These are phyloP conservation scores for Amanita jacksonii DNA, from an alignment of 768 basidiomycete species.

Conservation along the genomic window DNA sequence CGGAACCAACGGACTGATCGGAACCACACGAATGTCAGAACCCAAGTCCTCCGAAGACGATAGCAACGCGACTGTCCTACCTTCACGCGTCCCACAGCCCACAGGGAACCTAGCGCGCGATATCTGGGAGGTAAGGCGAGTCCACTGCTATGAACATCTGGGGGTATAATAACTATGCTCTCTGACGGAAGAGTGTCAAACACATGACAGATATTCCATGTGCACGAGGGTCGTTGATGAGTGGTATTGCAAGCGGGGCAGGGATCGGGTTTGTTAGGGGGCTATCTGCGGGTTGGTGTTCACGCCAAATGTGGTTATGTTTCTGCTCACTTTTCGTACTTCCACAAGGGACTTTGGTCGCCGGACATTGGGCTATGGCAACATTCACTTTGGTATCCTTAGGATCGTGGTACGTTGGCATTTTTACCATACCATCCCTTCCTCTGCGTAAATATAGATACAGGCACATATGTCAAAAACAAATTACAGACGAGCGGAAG, in stretches of 20 bases:
- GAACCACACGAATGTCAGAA: conserved; percentile 3
- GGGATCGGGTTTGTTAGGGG: conserved; percentile 72
- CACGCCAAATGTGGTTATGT: conserved; percentile 10
- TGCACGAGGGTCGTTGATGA: conserved; percentile 63
- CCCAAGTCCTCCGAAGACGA: conserved; percentile 1
- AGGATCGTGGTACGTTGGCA: conserved; percentile 50
- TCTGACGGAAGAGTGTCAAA: conserved; percentile 36
- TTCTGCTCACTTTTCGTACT: conserved; percentile 2
- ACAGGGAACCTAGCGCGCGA: conserved; percentile 30
- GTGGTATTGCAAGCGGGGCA: conserved; percentile 70
- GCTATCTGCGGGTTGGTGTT: conserved; percentile 53
- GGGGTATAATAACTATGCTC: neutral
- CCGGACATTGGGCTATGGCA: conserved; percentile 73
- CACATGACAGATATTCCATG: conserved; percentile 68
- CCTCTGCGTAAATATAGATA: neutral
- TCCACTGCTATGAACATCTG: neutral
- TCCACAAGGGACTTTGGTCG: conserved; percentile 46
- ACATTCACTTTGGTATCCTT: conserved; percentile 61
- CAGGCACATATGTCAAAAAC: conserved; percentile 59
- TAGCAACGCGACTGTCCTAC: conserved; percentile 19
- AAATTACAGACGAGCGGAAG: conserved; percentile 42
- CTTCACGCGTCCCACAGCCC: conserved; percentile 26
- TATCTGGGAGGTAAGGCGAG: conserved; percentile 21
- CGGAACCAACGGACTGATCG: too few relatives aligned
- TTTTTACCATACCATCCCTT: neutral